Evolutionary conservation across 2,329 filamentous ascomycete species (phyloP), one percentile per base, ranked within the genome.

Genomic region (Botryotinia convoluta): DNA sequence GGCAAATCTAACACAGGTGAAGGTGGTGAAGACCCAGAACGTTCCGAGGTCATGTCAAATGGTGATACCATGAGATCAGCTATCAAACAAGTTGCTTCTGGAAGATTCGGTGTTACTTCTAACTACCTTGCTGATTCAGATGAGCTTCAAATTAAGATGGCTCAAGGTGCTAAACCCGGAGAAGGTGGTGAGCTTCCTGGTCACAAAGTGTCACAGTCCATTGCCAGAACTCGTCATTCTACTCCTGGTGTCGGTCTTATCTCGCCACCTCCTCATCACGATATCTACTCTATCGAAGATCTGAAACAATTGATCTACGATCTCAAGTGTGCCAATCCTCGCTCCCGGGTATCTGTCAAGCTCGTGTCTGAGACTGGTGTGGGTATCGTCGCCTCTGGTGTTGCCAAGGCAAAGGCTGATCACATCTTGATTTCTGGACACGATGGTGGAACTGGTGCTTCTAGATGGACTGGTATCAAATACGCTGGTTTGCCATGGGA

Each of bases 141-240:
- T 80, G 95, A 98, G 84, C 87, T 98, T 63, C 95, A 98, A 83
- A 98, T 98, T 85, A 98, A 98, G 89, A 98, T 98, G 95, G 95
- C 95, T 16, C 95, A 98, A 84, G 95, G 95, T 82, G 95, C 95
- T 76, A 98, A 98, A 88, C 95, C 95, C 73, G 95, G 95, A 84
- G 95, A 98, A 84, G 95, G 95, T 86, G 95, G 95, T 88, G 95
- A 98, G 84, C 89, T 98, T 81, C 95, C 95, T 68, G 95, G 95
- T 59, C 94, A 98, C 87, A 98, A 98, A 85, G 95, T 98, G 42
- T 96, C 95, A 75, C 93, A 93, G 80, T 93, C 94, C 10, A 98
- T 98, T 83, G 95, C 94, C 73, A 92, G 93, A 79, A 98, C 95
- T 73, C 92, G 95, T 82, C 95, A 98, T 86, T 98, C 95, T 16